phyloP scores from a whole-genome alignment of 2,329 filamentous ascomycete genomes.

The Fusarium albosuccineum region DNA sequence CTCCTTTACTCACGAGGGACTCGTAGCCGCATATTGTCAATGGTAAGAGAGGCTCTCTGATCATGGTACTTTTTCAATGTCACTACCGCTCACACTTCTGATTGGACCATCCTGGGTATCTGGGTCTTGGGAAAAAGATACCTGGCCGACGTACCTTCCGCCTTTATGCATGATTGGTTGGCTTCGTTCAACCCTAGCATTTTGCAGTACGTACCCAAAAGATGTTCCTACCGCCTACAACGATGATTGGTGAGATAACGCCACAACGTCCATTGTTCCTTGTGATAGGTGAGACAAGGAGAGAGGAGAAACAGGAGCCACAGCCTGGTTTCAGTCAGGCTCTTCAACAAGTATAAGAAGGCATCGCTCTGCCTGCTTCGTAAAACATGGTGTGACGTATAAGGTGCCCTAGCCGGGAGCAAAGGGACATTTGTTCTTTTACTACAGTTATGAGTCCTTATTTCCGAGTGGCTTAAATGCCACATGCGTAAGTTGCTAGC shows the following conservation, averaged over 20 bases:
- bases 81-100: no score
- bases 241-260: slow-evolving; percentile 1
- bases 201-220: not conserved
- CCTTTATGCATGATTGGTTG: not conserved
- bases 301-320: not conserved
- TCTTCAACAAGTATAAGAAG: slow-evolving; percentile 2
- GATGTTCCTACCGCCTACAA: slow-evolving; percentile 2
- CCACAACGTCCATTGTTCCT: not conserved
- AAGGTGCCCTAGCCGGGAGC: no score
- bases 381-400: no score
- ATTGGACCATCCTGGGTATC: no score
- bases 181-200: not conserved
- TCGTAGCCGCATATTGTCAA: no score
- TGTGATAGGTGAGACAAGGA: not conserved
- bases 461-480: no score
- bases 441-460: no score
- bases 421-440: no score
- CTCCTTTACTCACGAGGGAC: no score
- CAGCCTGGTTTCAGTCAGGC: not conserved
- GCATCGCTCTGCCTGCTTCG: not conserved
- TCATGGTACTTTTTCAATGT: no score
- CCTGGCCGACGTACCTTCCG: not conserved
- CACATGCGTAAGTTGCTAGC: no score
- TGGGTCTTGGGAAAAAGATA: not conserved
- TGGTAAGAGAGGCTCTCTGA: no score